Percentiles rank a stretch among this genome's conserved stretches.
phyloP scores from a whole-genome alignment of 106 monocot genomes.

The Xerophyta viscosa region DNA sequence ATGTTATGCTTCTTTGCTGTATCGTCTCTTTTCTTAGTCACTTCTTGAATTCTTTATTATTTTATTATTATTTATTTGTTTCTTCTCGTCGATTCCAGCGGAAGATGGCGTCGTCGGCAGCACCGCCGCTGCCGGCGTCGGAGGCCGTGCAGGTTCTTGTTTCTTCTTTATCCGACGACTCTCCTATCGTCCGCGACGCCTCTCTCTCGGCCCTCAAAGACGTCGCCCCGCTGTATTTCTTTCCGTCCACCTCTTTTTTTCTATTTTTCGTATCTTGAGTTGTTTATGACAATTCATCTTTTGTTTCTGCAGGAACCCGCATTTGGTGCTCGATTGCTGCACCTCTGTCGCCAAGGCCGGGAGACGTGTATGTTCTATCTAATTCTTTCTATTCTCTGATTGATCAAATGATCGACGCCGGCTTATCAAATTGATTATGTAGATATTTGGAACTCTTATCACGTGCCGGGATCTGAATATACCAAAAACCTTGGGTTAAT shows the following conservation, averaged over 20 bases:
- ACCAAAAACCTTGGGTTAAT: too few relatives aligned
- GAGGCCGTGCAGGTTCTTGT: slow-evolving; percentile 92
- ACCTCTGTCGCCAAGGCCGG: slow-evolving; percentile 54
- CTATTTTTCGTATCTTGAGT: background rate
- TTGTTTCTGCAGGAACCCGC: slow-evolving; percentile 57
- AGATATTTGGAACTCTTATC: too few relatives aligned
- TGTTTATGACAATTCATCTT: background rate
- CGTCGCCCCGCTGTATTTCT: slow-evolving; percentile 83
- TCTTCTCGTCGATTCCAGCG: too few relatives aligned
- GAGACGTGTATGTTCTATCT: slow-evolving; percentile 33
- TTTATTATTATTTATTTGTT: too few relatives aligned
- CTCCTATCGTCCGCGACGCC: slow-evolving; percentile 57
- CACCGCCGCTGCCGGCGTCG: slow-evolving; percentile 17
- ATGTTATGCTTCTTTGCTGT: too few relatives aligned
- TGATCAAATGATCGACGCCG: background rate
- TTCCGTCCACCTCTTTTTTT: too few relatives aligned
- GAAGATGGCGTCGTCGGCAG: slow-evolving; percentile 10
- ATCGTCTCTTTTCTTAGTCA: too few relatives aligned
- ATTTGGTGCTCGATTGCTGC: slow-evolving; percentile 80
- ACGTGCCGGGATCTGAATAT: too few relatives aligned
- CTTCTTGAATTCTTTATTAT: too few relatives aligned
- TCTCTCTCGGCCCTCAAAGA: slow-evolving; percentile 69
- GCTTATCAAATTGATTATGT: slow-evolving; percentile 7
- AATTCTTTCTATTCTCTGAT: background rate
- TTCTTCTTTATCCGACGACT: slow-evolving; percentile 75